Conservation (phyloP, 805 yeast genomes). For the Priceomyces fermenticarens region DNA sequence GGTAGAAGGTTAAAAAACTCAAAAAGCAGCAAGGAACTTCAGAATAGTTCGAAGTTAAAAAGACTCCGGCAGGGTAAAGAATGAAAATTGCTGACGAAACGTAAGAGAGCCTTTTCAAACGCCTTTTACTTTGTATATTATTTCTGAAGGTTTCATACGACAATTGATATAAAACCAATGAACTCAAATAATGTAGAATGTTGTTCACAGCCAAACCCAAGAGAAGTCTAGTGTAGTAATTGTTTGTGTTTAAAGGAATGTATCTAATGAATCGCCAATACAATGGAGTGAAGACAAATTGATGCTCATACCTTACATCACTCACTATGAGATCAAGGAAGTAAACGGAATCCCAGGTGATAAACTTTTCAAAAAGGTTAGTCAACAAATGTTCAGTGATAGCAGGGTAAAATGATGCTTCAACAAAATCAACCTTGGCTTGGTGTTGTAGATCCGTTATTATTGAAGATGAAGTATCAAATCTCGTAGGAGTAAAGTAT, state of each 20-base stretch:
- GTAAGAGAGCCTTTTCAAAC: slow-evolving; percentile 16
- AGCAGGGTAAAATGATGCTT: slow-evolving; percentile 2
- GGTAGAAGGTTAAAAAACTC: slow-evolving; percentile 53
- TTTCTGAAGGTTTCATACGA: slow-evolving; percentile 35
- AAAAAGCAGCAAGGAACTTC: slow-evolving; percentile 69
- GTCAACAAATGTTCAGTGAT: slow-evolving; percentile 6
- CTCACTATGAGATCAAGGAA: slow-evolving; percentile 56
- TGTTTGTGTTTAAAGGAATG: slow-evolving; percentile 15
- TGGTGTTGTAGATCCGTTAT: slow-evolving; percentile 18
- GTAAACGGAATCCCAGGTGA: slow-evolving; percentile 86
- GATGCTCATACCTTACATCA: slow-evolving; percentile 72
- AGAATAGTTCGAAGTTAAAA: slow-evolving; percentile 69
- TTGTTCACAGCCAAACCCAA: slow-evolving; percentile 52
- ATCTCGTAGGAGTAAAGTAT: slow-evolving; percentile 40
- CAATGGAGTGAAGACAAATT: slow-evolving; percentile 79
- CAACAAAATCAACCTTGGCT: slow-evolving; percentile 1
- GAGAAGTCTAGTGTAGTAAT: slow-evolving; percentile 44
- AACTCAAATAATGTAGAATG: slow-evolving; percentile 47
- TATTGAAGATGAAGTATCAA: slow-evolving; percentile 47
- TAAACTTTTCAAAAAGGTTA: slow-evolving; percentile 47
- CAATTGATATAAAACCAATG: slow-evolving; percentile 47
- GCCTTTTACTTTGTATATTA: slow-evolving; percentile 14
- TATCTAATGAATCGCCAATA: slow-evolving; percentile 59
- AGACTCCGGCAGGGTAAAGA: slow-evolving; percentile 79
- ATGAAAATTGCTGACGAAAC: slow-evolving; percentile 45